A percentile compares a stretch with the other conserved stretches of the same genome.
phyloP scores from a whole-genome alignment of 208 protist genomes.

The Leishmania turanica region DNA sequence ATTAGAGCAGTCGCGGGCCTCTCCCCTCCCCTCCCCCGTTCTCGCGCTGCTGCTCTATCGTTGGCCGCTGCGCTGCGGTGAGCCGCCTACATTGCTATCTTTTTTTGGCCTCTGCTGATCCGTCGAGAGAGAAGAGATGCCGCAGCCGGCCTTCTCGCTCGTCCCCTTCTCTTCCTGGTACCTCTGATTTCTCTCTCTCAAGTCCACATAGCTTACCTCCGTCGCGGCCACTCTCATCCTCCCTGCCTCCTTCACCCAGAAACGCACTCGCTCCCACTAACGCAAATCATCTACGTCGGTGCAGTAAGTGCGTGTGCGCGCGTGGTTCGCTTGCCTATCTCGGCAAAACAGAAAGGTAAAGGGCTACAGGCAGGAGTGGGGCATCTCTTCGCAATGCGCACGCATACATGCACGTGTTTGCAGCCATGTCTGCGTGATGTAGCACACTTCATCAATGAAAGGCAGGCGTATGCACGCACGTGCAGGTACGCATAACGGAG shows the following conservation, averaged over 20 bases:
- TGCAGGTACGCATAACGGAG: not conserved
- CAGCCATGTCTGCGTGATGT: not conserved
- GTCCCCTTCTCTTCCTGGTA: not conserved
- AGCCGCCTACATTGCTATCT: not conserved
- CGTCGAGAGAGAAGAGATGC: not conserved
- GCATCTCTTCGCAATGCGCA: not conserved
- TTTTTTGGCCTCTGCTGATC: not conserved
- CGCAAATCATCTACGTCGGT: not conserved
- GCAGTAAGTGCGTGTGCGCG: not conserved
- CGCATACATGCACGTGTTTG: not conserved
- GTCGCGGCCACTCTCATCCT: not conserved
- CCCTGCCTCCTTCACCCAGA: not conserved
- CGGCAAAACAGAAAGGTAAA: not conserved
- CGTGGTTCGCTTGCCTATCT: not conserved
- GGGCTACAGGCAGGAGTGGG: not conserved
- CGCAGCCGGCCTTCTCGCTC: too few relatives aligned
- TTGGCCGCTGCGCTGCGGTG: not conserved
- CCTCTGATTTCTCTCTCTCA: not conserved
- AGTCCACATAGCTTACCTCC: not conserved
- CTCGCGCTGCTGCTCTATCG: not conserved
- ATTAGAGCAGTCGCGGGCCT: not conserved
- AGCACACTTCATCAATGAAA: not conserved
- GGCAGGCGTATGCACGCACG: not conserved
- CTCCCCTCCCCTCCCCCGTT: not conserved
- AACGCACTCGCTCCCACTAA: not conserved